Evolutionary conservation across 148 eudicot genomes (phyloP).

Genomic region (Bassia scoparia): DNA sequence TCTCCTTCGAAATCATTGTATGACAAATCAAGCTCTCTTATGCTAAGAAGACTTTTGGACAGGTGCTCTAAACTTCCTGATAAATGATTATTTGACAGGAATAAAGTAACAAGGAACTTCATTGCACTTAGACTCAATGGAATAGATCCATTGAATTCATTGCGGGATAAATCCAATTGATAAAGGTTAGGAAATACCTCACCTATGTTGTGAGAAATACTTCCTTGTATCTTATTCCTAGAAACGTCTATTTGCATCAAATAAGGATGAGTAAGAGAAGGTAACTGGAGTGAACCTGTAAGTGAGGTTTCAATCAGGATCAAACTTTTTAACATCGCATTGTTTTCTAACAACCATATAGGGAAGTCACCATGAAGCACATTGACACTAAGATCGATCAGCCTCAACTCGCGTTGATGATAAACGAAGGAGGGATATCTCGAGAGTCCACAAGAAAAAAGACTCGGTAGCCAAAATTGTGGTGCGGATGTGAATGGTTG

Average conservation of each 20-base stretch:
- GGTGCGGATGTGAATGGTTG: not conserved
- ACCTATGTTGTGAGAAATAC: slow-evolving; percentile 1
- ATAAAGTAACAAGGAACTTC: not conserved
- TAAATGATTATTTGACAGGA: slow-evolving; percentile 11
- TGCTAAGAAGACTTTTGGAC: not conserved
- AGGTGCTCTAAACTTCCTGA: not conserved
- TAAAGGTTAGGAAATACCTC: not conserved
- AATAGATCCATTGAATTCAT: slow-evolving; percentile 4
- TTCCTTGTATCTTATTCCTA: slow-evolving; percentile 9
- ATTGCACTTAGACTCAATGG: not conserved
- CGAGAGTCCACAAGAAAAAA: not conserved
- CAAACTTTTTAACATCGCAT: not conserved
- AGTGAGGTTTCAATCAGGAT: not conserved
- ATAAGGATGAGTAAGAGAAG: not conserved
- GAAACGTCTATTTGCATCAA: not conserved
- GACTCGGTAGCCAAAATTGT: not conserved
- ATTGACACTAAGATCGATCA: not conserved
- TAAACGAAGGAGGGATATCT: not conserved
- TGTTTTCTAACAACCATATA: not conserved
- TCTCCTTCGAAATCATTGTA: slow-evolving; percentile 6
- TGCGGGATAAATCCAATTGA: not conserved
- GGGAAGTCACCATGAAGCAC: not conserved
- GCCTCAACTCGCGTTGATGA: not conserved
- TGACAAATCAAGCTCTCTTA: not conserved
- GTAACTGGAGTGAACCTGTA: not conserved